A percentile compares a stretch with the other conserved stretches of the same genome.
Evolutionary conservation across 2,329 filamentous ascomycete species (phyloP).

Genomic region (Aspergillus awamori): DNA sequence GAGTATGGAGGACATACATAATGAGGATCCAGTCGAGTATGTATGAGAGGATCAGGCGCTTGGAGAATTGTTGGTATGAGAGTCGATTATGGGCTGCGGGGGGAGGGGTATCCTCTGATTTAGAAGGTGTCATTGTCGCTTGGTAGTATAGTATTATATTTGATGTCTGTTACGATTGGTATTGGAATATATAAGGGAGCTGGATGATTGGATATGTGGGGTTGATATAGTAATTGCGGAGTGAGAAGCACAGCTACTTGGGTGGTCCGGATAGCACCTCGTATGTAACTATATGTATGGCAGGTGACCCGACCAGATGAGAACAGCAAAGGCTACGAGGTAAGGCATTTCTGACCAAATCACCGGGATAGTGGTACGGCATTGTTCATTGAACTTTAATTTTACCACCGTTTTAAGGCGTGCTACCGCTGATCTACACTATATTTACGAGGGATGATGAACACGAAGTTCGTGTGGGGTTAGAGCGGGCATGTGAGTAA

Average conservation of each 20-base stretch:
- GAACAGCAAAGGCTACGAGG: not conserved
- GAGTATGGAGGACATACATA: slow-evolving; percentile 48
- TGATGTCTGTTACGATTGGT: not conserved
- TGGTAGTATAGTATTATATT: not conserved
- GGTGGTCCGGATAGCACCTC: too few relatives aligned
- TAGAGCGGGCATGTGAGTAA: not conserved
- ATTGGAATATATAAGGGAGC: too few relatives aligned
- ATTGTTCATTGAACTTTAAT: not conserved
- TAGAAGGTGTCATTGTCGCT: not conserved
- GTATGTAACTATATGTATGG: not conserved
- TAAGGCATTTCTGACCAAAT: not conserved
- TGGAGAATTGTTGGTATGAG: slow-evolving; percentile 37
- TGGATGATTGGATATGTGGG: too few relatives aligned
- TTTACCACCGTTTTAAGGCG: not conserved
- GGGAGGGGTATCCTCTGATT: not conserved
- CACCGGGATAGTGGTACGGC: not conserved
- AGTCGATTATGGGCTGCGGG: not conserved
- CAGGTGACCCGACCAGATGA: not conserved
- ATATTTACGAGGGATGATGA: not conserved
- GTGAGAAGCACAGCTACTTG: too few relatives aligned
- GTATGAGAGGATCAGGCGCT: slow-evolving; percentile 66
- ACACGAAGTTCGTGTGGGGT: not conserved
- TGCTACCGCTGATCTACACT: not conserved
- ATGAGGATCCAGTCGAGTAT: slow-evolving; percentile 72
- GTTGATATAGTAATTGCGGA: too few relatives aligned